Evolutionary conservation across 208 protist genomes (phyloP).

Genomic region (Vickermania ingenoplastis): DNA sequence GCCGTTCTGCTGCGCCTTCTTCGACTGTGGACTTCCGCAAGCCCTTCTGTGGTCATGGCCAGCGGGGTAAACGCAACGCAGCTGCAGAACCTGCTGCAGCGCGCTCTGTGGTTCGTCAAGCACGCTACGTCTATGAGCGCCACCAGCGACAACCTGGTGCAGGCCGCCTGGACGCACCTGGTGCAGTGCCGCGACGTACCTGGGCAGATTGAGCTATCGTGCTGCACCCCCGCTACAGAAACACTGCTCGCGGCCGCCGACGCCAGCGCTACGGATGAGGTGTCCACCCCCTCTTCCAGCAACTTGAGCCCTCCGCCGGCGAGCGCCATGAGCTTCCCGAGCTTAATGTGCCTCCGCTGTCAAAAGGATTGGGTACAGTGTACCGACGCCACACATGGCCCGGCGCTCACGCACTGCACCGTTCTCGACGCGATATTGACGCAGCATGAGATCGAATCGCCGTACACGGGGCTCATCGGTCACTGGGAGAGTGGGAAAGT

Average conservation of each 20-base stretch:
- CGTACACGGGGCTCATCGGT: neutral
- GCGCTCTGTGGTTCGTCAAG: neutral
- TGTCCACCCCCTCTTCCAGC: neutral
- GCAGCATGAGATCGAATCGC: neutral
- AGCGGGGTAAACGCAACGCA: neutral
- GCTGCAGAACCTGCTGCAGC: neutral
- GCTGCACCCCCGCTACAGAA: too few relatives aligned
- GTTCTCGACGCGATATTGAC: neutral
- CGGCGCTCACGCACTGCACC: neutral
- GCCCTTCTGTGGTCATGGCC: neutral
- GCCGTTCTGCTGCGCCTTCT: constrained; percentile 26
- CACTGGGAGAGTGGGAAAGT: neutral
- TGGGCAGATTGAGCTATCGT: neutral
- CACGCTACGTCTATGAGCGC: neutral
- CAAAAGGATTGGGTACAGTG: neutral
- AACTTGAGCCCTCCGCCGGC: too few relatives aligned
- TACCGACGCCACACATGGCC: neutral
- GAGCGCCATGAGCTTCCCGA: too few relatives aligned
- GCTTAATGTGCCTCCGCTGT: neutral
- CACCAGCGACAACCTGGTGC: neutral
- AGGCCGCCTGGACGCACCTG: neutral
- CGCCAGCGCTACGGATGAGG: neutral
- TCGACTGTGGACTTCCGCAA: constrained; percentile 19
- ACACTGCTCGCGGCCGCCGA: too few relatives aligned
- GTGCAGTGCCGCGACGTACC: neutral